Evolutionary conservation across 2,329 filamentous ascomycete genomes (phyloP).

Genomic region (Lachnum nothofagi): DNA sequence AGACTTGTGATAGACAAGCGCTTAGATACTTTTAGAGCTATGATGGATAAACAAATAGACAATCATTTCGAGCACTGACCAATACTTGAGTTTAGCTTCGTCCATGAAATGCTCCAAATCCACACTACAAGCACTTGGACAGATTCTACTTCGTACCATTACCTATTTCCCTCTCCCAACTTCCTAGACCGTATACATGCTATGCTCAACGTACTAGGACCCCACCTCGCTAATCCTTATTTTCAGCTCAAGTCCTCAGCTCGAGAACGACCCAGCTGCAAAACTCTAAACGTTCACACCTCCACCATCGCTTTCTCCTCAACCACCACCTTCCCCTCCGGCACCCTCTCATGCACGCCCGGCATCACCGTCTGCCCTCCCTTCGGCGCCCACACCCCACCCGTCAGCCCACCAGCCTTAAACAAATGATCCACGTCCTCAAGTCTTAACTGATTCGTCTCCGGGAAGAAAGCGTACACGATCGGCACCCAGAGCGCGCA

Average conservation of each 20-base stretch:
- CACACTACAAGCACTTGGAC: too few relatives aligned
- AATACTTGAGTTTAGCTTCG: not conserved
- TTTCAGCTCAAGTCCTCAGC: not conserved
- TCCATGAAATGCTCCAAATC: not conserved
- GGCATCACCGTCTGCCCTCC: conserved; percentile 23
- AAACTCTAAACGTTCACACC: not conserved
- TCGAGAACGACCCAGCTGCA: not conserved
- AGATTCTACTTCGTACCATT: too few relatives aligned
- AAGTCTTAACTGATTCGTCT: conserved; percentile 18
- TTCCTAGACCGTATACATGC: too few relatives aligned
- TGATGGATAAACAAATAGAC: not conserved
- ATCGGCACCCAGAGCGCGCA: conserved; percentile 15
- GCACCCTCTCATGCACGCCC: conserved; percentile 4
- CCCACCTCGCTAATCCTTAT: not conserved
- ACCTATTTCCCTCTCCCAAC: too few relatives aligned
- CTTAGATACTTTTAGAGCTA: conserved; percentile 10
- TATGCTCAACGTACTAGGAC: too few relatives aligned
- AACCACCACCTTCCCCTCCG: conserved; percentile 2
- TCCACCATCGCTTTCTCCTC: conserved; percentile 3
- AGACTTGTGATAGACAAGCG: conserved; percentile 15
- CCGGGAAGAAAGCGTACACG: conserved; percentile 24
- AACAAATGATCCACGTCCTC: conserved; percentile 22
- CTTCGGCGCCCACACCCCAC: conserved; percentile 33
- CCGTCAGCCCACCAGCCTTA: conserved; percentile 35
- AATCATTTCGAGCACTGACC: not conserved